Evolutionary conservation across 306 rosid genomes (phyloP), one percentile per base, ranked within the genome.

Genomic region (Myrica gale): DNA sequence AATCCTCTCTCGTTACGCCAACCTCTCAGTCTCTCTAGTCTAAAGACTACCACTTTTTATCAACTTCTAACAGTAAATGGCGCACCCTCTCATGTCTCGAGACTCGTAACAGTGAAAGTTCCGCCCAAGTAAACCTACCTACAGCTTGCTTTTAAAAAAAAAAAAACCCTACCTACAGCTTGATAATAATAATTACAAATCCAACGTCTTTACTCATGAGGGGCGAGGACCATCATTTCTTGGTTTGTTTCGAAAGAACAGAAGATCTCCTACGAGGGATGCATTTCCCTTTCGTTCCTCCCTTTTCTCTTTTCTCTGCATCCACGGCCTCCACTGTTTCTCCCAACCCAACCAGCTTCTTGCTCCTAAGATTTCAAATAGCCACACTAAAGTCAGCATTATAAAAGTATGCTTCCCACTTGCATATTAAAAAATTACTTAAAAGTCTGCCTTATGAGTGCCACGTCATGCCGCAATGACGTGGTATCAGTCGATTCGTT

Each of bases 241-340:
- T 87, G 54, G 77, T 17, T 78, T 82, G 84, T 75, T 87, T 90
- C 15, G 89, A 74, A n/a, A 63, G 19, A 8, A 76, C 62, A 13
- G 78, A 51, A 20, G 88, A 88, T 81, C 77, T 89, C 77, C 26
- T 87, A 0, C 86, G 88, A 53, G 94, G 98, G 3, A 92, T 83
- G 86, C 98, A 92, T 79, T 68, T 85, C 46, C 85, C 84, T 81
- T 63, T 85, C 61, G 26, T 68, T 37, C 80, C 83, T 10, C 7
- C 50, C 53, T 7, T 78, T 73, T 57, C 86, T 63, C 13, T 72
- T 52, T 80, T 78, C 66, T 80, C 80, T 57, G 80, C 91, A 4
- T 50, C 77, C 23, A 32, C 41, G 39, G 60, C 91, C 7, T 50
- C 77, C 23, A 32, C 41, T 44, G 54, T 68, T 54, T 81, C 96